These are phyloP conservation scores for Coniferiporia weirii DNA, from an alignment of 1,284 basidiomycete species.

Conservation along the genomic window DNA sequence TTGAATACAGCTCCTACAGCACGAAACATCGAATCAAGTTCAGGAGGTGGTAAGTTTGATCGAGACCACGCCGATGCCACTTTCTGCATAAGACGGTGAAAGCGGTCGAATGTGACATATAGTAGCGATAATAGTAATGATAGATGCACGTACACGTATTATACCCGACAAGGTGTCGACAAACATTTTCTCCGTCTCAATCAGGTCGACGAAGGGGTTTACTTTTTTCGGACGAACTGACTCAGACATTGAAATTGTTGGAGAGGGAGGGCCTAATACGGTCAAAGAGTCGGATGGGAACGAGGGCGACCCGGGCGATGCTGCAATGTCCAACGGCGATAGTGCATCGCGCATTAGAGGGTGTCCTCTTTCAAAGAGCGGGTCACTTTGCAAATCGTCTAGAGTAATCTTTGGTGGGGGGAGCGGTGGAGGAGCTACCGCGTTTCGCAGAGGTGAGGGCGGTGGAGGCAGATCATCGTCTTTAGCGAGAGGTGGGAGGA, in stretches of 20 bases:
- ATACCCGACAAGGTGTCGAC: slow-evolving; percentile 89
- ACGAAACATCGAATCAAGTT: slow-evolving; percentile 92
- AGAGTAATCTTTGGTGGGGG: slow-evolving; percentile 33
- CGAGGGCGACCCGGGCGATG: slow-evolving; percentile 10
- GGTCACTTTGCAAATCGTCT: slow-evolving; percentile 8
- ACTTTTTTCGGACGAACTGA: slow-evolving; percentile 42
- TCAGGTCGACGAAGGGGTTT: slow-evolving; percentile 88
- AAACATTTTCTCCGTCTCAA: slow-evolving; percentile 90
- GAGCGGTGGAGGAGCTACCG: slow-evolving; percentile 24
- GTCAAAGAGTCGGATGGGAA: background rate
- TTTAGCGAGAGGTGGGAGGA: slow-evolving; percentile 28
- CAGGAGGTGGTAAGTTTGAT: slow-evolving; percentile 87
- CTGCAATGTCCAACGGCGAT: background rate
- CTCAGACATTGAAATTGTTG: slow-evolving; percentile 35
- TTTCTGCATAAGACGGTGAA: slow-evolving; percentile 50
- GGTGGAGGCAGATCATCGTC: slow-evolving; percentile 36
- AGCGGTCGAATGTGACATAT: background rate
- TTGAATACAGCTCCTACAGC: slow-evolving; percentile 90
- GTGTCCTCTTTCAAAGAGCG: slow-evolving; percentile 7
- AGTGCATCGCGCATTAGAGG: background rate
- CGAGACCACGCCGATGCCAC: slow-evolving; percentile 96
- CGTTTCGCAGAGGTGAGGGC: slow-evolving; percentile 23
- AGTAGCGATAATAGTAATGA: slow-evolving; percentile 3
- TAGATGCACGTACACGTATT: slow-evolving; percentile 69
- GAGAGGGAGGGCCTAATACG: slow-evolving; percentile 25